Evolutionary conservation across 345 rosid species (phyloP).

Genomic region (Eucalyptus globulus): DNA sequence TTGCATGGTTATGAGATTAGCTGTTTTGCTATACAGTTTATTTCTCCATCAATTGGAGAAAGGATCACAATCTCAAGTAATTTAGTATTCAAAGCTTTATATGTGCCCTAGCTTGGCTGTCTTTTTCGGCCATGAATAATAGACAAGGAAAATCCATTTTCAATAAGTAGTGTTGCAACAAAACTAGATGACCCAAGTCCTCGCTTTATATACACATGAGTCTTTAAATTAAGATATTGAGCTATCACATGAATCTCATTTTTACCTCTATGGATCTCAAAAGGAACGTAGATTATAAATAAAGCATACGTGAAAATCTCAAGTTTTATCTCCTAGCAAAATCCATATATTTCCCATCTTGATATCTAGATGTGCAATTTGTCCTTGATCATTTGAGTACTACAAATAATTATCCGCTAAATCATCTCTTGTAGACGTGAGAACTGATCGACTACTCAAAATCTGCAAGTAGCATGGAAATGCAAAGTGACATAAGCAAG

Average conservation of each 20-base stretch:
- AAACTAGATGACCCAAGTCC: background rate
- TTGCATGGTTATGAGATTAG: constrained; percentile 73
- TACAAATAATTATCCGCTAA: background rate
- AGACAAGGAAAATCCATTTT: background rate
- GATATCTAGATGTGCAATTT: background rate
- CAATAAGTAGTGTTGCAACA: background rate
- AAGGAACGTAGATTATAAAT: background rate
- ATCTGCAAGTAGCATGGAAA: constrained; percentile 41
- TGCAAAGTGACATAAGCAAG: constrained; percentile 49
- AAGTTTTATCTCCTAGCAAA: background rate
- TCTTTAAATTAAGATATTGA: background rate
- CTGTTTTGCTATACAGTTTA: background rate
- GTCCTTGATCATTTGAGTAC: background rate
- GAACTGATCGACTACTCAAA: constrained; percentile 71
- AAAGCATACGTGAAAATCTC: background rate
- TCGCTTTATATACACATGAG: background rate
- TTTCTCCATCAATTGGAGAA: background rate
- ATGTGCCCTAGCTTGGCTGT: background rate
- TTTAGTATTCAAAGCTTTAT: background rate
- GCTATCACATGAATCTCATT: background rate
- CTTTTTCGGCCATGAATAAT: background rate
- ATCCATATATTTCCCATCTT: background rate
- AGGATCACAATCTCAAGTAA: background rate
- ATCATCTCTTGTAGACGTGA: constrained; percentile 43
- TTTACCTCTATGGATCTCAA: background rate